phyloP scores from a whole-genome alignment of 2,329 filamentous ascomycete species.

The Exophiala sideris region DNA sequence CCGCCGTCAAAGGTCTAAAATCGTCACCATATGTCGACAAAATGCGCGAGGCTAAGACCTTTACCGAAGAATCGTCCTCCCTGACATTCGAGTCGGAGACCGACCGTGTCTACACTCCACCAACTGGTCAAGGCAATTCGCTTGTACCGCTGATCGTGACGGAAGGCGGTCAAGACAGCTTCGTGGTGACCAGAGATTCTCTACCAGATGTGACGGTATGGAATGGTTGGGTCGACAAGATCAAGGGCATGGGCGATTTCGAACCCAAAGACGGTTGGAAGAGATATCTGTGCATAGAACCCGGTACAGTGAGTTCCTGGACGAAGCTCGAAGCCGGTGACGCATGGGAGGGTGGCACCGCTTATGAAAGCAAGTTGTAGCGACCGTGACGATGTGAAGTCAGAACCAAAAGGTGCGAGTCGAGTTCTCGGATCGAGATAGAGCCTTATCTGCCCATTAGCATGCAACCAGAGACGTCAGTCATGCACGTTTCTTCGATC shows the following conservation, averaged over 20 bases:
- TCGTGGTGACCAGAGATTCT: constrained; percentile 77
- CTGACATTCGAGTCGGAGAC: constrained; percentile 73
- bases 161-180: constrained; percentile 62
- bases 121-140: constrained; percentile 56
- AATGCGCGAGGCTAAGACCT: constrained; percentile 60
- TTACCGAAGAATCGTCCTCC: constrained; percentile 62
- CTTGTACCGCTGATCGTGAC: constrained; percentile 53
- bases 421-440: too few relatives aligned
- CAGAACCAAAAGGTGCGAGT: background rate
- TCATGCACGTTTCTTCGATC: too few relatives aligned
- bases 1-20: constrained; percentile 72
- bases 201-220: constrained; percentile 87
- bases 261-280: constrained; percentile 84
- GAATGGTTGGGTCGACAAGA: constrained; percentile 93
- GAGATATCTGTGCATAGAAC: constrained; percentile 92
- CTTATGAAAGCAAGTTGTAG: constrained; percentile 46
- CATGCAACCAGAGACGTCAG: too few relatives aligned
- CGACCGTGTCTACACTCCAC: constrained; percentile 78
- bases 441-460: too few relatives aligned
- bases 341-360: constrained; percentile 62
- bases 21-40: constrained; percentile 80
- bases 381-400: background rate
- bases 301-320: constrained; percentile 78
- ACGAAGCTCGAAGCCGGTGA: constrained; percentile 78
- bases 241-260: constrained; percentile 79